Evolutionary conservation across 1,284 basidiomycete genomes (phyloP).

Genomic region (Athelia sp.): DNA sequence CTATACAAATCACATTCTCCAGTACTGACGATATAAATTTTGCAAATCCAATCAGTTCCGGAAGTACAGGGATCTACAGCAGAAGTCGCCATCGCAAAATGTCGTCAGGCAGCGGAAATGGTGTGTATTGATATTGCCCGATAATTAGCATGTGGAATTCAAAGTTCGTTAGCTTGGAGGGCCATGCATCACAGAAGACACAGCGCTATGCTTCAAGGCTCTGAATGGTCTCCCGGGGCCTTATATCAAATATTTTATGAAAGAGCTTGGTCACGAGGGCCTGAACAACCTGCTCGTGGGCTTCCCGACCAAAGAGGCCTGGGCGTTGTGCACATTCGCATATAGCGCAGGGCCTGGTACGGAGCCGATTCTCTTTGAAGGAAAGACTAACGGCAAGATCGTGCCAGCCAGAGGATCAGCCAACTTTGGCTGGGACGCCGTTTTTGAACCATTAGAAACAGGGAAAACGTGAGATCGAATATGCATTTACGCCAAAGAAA

Average conservation of each 20-base stretch:
- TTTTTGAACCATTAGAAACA: constrained; percentile 78
- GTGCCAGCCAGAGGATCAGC: constrained; percentile 80
- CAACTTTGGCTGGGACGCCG: constrained; percentile 87
- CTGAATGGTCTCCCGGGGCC: constrained; percentile 91
- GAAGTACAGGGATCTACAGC: constrained; percentile 93
- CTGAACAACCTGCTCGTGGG: constrained; percentile 85
- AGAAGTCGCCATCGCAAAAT: constrained; percentile 90
- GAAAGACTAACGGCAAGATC: constrained; percentile 82
- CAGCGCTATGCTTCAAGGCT: constrained; percentile 88
- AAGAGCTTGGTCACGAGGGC: constrained; percentile 79
- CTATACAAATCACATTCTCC: not conserved
- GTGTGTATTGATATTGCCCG: too few relatives aligned
- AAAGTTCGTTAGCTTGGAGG: constrained; percentile 76
- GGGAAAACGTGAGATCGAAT: constrained; percentile 65
- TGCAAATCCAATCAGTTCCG: constrained; percentile 54
- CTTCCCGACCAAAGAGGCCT: constrained; percentile 78
- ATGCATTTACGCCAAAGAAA: not conserved
- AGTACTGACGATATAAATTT: not conserved
- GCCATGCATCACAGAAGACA: constrained; percentile 96
- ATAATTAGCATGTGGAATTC: too few relatives aligned
- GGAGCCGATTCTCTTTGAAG: constrained; percentile 89
- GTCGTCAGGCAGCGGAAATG: constrained; percentile 76
- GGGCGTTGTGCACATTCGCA: constrained; percentile 94
- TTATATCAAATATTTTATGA: constrained; percentile 94
- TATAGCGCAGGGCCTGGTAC: constrained; percentile 81